Evolutionary conservation across 1,139 yeast genomes (phyloP).

Genomic region (Lipomyces yarrowii): DNA sequence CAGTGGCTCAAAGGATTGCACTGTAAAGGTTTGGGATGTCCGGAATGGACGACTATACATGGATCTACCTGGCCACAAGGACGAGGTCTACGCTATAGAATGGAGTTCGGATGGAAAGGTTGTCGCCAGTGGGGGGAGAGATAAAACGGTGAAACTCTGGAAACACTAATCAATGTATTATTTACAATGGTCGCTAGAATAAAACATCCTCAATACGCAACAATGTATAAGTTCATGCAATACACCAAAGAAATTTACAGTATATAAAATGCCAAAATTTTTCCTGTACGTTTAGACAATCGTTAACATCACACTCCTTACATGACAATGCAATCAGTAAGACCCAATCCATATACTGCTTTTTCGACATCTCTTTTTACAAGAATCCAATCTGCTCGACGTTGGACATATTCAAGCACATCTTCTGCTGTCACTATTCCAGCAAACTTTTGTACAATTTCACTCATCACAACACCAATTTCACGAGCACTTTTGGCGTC

Average conservation of each 20-base stretch:
- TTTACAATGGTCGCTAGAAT: not conserved
- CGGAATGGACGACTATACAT: slow-evolving; percentile 78
- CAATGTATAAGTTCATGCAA: not conserved
- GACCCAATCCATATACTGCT: slow-evolving; percentile 76
- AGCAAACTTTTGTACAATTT: slow-evolving; percentile 72
- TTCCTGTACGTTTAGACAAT: not conserved
- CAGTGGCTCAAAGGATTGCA: slow-evolving; percentile 94
- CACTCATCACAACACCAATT: slow-evolving; percentile 80
- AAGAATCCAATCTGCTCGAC: slow-evolving; percentile 82
- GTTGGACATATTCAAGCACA: slow-evolving; percentile 84
- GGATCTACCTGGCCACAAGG: slow-evolving; percentile 94
- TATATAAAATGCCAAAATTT: not conserved
- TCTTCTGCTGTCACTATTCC: slow-evolving; percentile 93
- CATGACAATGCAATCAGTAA: slow-evolving; percentile 26
- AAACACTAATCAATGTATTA: slow-evolving; percentile 58
- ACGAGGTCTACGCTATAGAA: slow-evolving; percentile 95
- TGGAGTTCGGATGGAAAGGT: slow-evolving; percentile 95
- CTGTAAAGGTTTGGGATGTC: slow-evolving; percentile 96
- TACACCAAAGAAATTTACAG: not conserved
- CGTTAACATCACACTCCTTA: not conserved
- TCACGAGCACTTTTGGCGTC: slow-evolving; percentile 78
- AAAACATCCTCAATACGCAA: not conserved
- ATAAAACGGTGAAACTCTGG: slow-evolving; percentile 92
- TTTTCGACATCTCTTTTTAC: slow-evolving; percentile 83
- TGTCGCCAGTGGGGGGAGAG: slow-evolving; percentile 97